Conservation (phyloP, 1,139 yeast species). For the Pichia cactophila region DNA sequence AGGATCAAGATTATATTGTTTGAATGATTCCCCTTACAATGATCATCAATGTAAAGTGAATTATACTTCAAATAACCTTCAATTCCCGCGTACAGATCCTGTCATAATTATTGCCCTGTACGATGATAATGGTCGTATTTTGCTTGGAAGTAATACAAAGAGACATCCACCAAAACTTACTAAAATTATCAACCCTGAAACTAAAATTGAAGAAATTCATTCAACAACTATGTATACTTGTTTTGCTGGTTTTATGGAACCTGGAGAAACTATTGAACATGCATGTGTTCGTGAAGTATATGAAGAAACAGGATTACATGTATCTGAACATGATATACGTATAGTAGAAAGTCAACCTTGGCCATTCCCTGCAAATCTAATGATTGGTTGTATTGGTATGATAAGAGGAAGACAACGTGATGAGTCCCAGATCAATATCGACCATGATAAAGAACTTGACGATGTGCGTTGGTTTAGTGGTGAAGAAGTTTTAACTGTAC, state of each 20-base stretch:
- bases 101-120: conserved; percentile 78
- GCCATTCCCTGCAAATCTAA: conserved; percentile 92
- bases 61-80: conserved; percentile 41
- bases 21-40: conserved; percentile 25
- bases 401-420: conserved; percentile 51
- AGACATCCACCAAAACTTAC: conserved; percentile 25
- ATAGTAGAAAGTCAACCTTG: conserved; percentile 80
- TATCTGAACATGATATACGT: conserved; percentile 41
- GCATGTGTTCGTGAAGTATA: conserved; percentile 86
- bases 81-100: conserved; percentile 90
- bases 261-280: conserved; percentile 84
- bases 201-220: conserved; percentile 26
- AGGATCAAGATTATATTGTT: conserved; percentile 72
- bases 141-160: conserved; percentile 56
- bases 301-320: conserved; percentile 86
- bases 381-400: conserved; percentile 85
- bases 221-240: conserved; percentile 56
- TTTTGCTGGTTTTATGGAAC: conserved; percentile 94
- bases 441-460: conserved; percentile 75
- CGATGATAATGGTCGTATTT: conserved; percentile 54
- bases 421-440: conserved; percentile 57
- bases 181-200: conserved; percentile 2
- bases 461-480: conserved; percentile 82
- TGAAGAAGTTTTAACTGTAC: conserved; percentile 32
- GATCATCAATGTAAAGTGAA: conserved; percentile 44